phyloP scores from a whole-genome alignment of 305 asterid genomes.

The Fraxinus paxiana region DNA sequence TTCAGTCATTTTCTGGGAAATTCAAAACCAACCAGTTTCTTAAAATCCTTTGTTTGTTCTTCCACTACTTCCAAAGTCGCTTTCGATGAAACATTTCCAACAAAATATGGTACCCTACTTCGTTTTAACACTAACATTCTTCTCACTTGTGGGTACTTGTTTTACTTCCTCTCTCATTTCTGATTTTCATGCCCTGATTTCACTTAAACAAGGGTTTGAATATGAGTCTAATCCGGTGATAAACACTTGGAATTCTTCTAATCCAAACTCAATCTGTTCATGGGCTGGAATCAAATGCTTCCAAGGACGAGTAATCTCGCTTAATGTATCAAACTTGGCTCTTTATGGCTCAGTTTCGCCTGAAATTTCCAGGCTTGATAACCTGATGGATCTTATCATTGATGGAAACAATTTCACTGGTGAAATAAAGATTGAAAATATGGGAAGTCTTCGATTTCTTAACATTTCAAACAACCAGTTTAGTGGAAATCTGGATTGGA shows the following conservation, averaged over 20 bases:
- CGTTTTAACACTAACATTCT: slow-evolving; percentile 34
- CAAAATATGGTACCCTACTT: slow-evolving; percentile 44
- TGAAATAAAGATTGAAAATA: slow-evolving; percentile 56
- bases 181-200: slow-evolving; percentile 61
- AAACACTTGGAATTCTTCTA: slow-evolving; percentile 58
- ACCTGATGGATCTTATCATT: slow-evolving; percentile 56
- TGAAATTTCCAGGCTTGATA: slow-evolving; percentile 56
- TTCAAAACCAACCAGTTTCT: slow-evolving; percentile 30
- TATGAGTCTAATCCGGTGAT: slow-evolving; percentile 28
- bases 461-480: slow-evolving; percentile 77
- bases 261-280: slow-evolving; percentile 57
- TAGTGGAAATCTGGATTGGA: slow-evolving; percentile 68
- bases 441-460: slow-evolving; percentile 55
- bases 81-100: slow-evolving; percentile 36
- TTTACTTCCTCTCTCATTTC: slow-evolving; percentile 46
- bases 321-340: slow-evolving; percentile 60
- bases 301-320: slow-evolving; percentile 52
- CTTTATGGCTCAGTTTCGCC: slow-evolving; percentile 72
- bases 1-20: slow-evolving; percentile 40
- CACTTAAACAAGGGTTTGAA: slow-evolving; percentile 57
- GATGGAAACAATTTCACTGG: slow-evolving; percentile 99
- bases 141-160: slow-evolving; percentile 35
- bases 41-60: slow-evolving; percentile 41
- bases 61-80: slow-evolving; percentile 44
- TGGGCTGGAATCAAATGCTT: slow-evolving; percentile 77